A percentile compares a stretch with the other conserved stretches of the same genome.
phyloP scores from a whole-genome alignment of 2,329 filamentous ascomycete species.

The Chrysoporthe puriensis region DNA sequence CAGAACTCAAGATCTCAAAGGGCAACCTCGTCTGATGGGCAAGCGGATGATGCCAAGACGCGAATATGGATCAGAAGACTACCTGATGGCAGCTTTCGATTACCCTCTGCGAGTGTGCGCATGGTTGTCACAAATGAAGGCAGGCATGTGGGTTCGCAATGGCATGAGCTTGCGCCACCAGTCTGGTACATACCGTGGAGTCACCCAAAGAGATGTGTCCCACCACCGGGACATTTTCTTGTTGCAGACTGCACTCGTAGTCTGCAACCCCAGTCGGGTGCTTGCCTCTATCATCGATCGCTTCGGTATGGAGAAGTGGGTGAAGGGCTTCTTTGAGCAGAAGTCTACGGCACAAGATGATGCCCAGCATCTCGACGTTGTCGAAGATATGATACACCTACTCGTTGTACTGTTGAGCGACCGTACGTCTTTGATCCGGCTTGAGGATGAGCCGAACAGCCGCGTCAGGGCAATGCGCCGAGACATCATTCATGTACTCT shows the following conservation, averaged over 20 bases:
- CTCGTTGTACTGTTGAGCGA: slow-evolving; percentile 91
- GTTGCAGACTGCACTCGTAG: slow-evolving; percentile 85
- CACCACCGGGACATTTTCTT: slow-evolving; percentile 96
- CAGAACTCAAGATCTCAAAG: slow-evolving; percentile 69
- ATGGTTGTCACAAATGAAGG: slow-evolving; percentile 98
- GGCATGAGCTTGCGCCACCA: slow-evolving; percentile 95
- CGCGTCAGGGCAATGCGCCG: slow-evolving; percentile 76
- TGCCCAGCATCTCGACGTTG: slow-evolving; percentile 83
- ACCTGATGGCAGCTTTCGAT: slow-evolving; percentile 86
- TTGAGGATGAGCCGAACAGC: slow-evolving; percentile 66
- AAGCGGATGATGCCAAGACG: slow-evolving; percentile 59
- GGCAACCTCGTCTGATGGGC: slow-evolving; percentile 66
- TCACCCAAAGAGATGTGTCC: slow-evolving; percentile 86
- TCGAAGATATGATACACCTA: slow-evolving; percentile 94
- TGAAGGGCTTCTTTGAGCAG: slow-evolving; percentile 77
- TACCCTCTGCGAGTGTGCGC: slow-evolving; percentile 91
- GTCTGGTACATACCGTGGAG: slow-evolving; percentile 88
- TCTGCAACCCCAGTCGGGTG: slow-evolving; percentile 81
- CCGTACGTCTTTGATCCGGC: slow-evolving; percentile 75
- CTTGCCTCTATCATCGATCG: slow-evolving; percentile 89
- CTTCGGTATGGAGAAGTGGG: slow-evolving; percentile 86
- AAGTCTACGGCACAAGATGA: slow-evolving; percentile 81
- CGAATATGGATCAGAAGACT: slow-evolving; percentile 70
- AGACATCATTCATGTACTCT: slow-evolving; percentile 90
- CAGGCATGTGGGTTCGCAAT: slow-evolving; percentile 98